Conservation (phyloP, 1,139 yeast genomes). For the Saccharomyces hybrid region DNA sequence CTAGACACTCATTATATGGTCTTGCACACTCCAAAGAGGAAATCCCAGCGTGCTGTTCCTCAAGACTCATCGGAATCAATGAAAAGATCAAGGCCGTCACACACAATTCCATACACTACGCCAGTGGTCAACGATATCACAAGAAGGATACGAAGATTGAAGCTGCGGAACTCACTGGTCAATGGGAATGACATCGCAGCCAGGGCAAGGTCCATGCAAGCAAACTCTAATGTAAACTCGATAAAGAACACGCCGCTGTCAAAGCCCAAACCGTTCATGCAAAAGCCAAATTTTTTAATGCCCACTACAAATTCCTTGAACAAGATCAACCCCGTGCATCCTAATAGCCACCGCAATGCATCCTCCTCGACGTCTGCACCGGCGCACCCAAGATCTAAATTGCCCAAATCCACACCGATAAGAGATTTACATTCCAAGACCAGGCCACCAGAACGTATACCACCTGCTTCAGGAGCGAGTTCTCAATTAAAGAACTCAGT, state of each 20-base stretch:
- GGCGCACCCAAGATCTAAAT: not conserved
- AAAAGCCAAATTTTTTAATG: conserved; percentile 14
- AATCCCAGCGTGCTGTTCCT: conserved; percentile 6
- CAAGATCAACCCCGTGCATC: conserved; percentile 6
- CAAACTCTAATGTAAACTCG: conserved; percentile 6
- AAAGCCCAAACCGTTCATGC: conserved; percentile 11
- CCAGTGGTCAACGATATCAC: conserved; percentile 24
- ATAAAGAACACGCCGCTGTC: conserved; percentile 17
- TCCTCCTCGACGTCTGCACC: not conserved
- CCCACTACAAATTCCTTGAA: conserved; percentile 18
- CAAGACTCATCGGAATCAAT: conserved; percentile 6
- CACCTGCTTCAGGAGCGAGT: not conserved
- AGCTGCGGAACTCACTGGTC: conserved; percentile 14
- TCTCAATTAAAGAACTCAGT: not conserved
- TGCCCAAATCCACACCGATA: not conserved
- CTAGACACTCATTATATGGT: conserved; percentile 31
- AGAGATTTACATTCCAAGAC: not conserved
- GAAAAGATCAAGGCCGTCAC: conserved; percentile 5
- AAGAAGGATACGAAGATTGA: conserved; percentile 22
- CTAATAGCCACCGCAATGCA: not conserved
- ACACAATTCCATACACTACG: conserved; percentile 6
- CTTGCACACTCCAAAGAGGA: conserved; percentile 9
- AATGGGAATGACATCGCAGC: conserved; percentile 4
- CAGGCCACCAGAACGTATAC: not conserved
- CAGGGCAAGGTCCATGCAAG: conserved; percentile 2